Evolutionary conservation across 1,284 basidiomycete species (phyloP), one percentile per base, ranked within the genome.

Genomic region (Mycosarcoma mackinlayi): DNA sequence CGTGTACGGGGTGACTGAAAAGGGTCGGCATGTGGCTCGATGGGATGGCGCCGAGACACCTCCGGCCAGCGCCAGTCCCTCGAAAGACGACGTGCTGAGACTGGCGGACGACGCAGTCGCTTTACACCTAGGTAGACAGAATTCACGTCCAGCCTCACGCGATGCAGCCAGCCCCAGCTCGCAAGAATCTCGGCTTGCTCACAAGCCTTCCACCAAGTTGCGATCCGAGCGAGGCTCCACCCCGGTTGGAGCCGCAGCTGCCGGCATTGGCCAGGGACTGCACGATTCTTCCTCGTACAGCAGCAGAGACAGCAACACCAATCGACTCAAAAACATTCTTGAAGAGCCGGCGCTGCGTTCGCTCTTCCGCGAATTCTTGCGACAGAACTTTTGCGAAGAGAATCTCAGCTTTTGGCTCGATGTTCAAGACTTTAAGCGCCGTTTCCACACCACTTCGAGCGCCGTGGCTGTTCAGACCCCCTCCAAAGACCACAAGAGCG

Each of bases 321-420:
- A 94, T 63, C 90, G 94, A 44, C 86, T 98, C 49, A 89, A 89
- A 75, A 92, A 92, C 83, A 95, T 98, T 70, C 87, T 98, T 23
- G 94, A 96, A 73, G 94, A 98, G 75, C 92, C 94, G 0, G 91
- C 91, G 23, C 86, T 96, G 28, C 89, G 95, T 13, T 88, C 88
- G 3, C 85, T 97, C 39, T 98, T 98, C 87, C 89, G 95, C 59
- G 95, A 98, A 70, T 96, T 95, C 85, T 84, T 98, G 54, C 88
- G 93, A 39, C 88, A 89, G 49, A 97, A 97, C 84, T 97, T 97
- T 83, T 98, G 94, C 85, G 95, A 98, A 83, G 95, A 98, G 86
- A 98, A 98, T 82, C 85, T 98, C 74, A 90, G 90, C 44, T 98
- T 97, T 85, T 98, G 94, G 91, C 84, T 98, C 53, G 96, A 98